phyloP scores from a whole-genome alignment of 352 stramenopile species.

The Plasmopara viticola region DNA sequence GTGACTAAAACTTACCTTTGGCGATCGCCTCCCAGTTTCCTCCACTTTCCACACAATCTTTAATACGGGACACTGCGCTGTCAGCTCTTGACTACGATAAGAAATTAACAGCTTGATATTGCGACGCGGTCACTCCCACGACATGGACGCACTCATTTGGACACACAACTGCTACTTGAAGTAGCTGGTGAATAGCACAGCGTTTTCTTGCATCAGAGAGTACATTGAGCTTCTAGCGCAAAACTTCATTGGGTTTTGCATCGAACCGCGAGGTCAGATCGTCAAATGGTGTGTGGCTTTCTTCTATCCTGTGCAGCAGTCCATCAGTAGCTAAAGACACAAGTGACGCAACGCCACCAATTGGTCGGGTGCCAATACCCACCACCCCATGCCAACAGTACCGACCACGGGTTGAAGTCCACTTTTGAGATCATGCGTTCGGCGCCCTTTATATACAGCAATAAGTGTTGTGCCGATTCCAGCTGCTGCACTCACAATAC shows the following conservation, averaged over 20 bases:
- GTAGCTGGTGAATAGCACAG: slow-evolving; percentile 11
- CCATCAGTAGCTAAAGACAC: slow-evolving; percentile 75
- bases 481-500: slow-evolving; percentile 65
- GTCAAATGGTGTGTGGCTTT: slow-evolving; percentile 30
- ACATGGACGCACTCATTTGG: slow-evolving; percentile 47
- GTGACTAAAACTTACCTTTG: not conserved
- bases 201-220: slow-evolving; percentile 38
- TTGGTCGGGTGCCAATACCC: slow-evolving; percentile 65
- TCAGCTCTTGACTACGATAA: not conserved
- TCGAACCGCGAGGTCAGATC: slow-evolving; percentile 31
- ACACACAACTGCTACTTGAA: slow-evolving; percentile 43
- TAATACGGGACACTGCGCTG: not conserved
- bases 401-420: slow-evolving; percentile 59
- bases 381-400: slow-evolving; percentile 75
- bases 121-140: slow-evolving; percentile 34
- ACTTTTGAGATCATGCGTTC: slow-evolving; percentile 48
- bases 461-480: slow-evolving; percentile 73
- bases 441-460: slow-evolving; percentile 61
- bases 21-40: not conserved
- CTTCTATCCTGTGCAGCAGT: slow-evolving; percentile 53
- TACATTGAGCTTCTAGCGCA: slow-evolving; percentile 77
- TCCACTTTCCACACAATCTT: slow-evolving; percentile 5
- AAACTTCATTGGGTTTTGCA: slow-evolving; percentile 52
- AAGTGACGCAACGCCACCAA: slow-evolving; percentile 71
- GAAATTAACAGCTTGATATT: slow-evolving; percentile 30